phyloP scores from a whole-genome alignment of 2,329 filamentous ascomycete species.

The Fusarium citri region DNA sequence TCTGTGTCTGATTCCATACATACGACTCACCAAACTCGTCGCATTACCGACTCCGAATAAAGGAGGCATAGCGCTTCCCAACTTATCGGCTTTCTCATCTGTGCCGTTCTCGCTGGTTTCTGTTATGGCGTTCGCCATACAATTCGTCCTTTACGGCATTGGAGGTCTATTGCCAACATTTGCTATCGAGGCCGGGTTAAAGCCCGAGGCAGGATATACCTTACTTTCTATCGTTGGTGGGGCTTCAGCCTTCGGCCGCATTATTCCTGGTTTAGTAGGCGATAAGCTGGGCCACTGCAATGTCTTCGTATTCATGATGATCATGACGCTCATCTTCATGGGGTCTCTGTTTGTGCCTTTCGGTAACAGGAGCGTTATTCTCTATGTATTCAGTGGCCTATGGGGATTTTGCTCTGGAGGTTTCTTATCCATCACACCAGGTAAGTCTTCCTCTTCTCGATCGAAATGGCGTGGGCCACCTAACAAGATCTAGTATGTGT shows the following conservation, averaged over 20 bases:
- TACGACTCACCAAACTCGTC: neutral
- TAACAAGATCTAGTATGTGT: neutral
- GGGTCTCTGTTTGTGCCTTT: slow-evolving; percentile 5
- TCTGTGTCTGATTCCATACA: slow-evolving; percentile 4
- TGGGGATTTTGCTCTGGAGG: slow-evolving; percentile 14
- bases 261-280: neutral
- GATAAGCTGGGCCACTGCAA: slow-evolving; percentile 13
- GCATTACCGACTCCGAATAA: neutral
- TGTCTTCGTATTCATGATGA: slow-evolving; percentile 17
- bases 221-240: slow-evolving; percentile 7
- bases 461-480: neutral
- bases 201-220: neutral
- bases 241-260: slow-evolving; percentile 8
- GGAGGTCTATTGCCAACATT: slow-evolving; percentile 12
- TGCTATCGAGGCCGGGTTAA: slow-evolving; percentile 1
- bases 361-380: neutral
- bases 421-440: neutral
- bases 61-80: neutral
- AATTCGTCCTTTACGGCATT: slow-evolving; percentile 15
- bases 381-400: slow-evolving; percentile 1
- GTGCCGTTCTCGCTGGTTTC: slow-evolving; percentile 3
- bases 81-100: slow-evolving; percentile 11
- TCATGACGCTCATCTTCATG: slow-evolving; percentile 2
- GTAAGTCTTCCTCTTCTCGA: neutral
- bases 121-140: slow-evolving; percentile 6